Base-by-base conservation (phyloP, 805 yeast species). In the Candida arabinofermentans region DNA sequence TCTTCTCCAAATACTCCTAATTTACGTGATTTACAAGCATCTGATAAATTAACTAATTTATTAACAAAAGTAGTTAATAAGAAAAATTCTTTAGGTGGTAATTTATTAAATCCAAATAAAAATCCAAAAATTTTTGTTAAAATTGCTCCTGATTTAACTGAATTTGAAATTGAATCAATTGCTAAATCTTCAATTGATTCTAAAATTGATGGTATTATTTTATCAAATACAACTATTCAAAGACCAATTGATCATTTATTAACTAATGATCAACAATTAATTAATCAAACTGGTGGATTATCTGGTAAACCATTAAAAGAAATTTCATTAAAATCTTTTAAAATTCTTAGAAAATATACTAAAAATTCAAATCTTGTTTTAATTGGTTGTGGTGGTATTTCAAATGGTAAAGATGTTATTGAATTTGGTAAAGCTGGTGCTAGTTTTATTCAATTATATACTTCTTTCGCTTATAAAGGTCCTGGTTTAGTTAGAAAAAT, bases 1-100 rank as follows among this genome's bases (percentile, higher is more conserved):
- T 88, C 96, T 1, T 85, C 95, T 37, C 98, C 98, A 40, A 91
- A 91, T 59, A 91, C 98, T 1, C 98, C 98, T 4, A 97, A 97
- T 2, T 73, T 91, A 51, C 77, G 98, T 57, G 86, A 81, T 53
- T 73, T 91, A 51, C 98, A 91, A 67, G 77, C 69, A 42, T 95
- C 86, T 52, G 71, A 71, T 42, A 86, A 84, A 59, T 73, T 91
- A 45, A 77, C 87, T 7, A 71, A 71, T 27, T 68, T 91, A 53
- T 71, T 91, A 52, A 66, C 75, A 8, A 67, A 79, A 10, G 89
- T 91, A 26, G 80, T 89, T 10, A 61, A 65, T 1, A 89, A 85
- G 59, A 77, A 97, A 59, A 72, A 86, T 53, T 43, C 46, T 2
- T 64, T 81, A 34, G 62, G 61, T 1, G 55, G 58, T 41, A 73